Percentiles rank a stretch among this genome's conserved stretches.
Evolutionary conservation across 2,329 filamentous ascomycete genomes (phyloP).

Genomic region (Zopfia rhizophila): DNA sequence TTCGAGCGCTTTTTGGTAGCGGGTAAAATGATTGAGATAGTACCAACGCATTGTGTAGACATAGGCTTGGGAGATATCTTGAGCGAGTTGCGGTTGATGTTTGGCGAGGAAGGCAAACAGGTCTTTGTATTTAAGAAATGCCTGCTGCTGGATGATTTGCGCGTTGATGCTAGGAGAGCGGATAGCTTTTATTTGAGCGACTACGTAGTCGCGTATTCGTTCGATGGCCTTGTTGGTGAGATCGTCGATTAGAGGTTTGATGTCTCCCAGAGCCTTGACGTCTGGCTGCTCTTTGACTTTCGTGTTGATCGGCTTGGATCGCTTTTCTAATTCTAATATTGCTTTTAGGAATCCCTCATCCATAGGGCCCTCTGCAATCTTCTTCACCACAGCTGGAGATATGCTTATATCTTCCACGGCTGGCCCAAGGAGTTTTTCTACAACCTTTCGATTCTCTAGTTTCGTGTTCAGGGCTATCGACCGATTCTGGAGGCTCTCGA

Average conservation of each 20-base stretch:
- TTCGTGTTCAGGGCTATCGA: conserved; percentile 85
- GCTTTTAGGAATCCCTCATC: conserved; percentile 90
- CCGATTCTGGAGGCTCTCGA: conserved; percentile 89
- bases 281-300: conserved; percentile 67
- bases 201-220: conserved; percentile 92
- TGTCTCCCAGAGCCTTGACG: conserved; percentile 82
- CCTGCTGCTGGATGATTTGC: conserved; percentile 94
- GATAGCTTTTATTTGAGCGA: conserved; percentile 92
- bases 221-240: conserved; percentile 90
- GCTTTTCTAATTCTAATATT: conserved; percentile 83
- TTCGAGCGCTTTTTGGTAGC: conserved; percentile 84
- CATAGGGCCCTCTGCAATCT: conserved; percentile 87
- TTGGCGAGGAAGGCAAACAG: conserved; percentile 85
- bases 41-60: conserved; percentile 99
- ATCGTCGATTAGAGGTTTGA: conserved; percentile 85
- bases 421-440: conserved; percentile 87
- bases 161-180: conserved; percentile 96
- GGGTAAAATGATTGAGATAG: conserved; percentile 88
- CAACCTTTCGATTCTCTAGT: conserved; percentile 86
- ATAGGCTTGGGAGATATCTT: conserved; percentile 92
- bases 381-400: conserved; percentile 82
- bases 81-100: conserved; percentile 83
- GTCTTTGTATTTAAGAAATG: conserved; percentile 88
- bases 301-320: conserved; percentile 76
- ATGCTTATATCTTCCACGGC: conserved; percentile 93